Conservation (phyloP, 2,329 filamentous ascomycete species). For the Pseudogymnoascus verrucosus region DNA sequence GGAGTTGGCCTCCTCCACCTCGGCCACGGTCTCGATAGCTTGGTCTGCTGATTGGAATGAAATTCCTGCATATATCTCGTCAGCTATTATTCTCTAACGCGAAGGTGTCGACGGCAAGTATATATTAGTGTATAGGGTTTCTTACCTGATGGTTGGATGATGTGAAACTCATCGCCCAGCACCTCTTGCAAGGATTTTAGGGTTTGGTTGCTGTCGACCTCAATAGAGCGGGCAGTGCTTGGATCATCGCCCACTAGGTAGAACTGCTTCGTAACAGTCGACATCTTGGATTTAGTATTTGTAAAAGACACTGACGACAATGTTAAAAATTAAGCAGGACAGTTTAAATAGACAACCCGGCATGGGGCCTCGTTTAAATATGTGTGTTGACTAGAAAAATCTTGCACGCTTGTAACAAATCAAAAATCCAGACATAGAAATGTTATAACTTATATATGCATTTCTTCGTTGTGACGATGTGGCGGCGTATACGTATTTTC, state of each 20-base stretch:
- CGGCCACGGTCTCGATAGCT: conserved; percentile 14
- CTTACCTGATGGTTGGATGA: conserved; percentile 15
- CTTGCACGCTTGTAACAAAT: conserved; percentile 5
- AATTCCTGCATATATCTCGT: conserved; percentile 12
- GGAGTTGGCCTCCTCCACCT: conserved; percentile 11
- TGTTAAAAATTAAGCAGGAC: not conserved
- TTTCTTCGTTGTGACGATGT: not conserved
- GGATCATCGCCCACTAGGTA: conserved; percentile 12
- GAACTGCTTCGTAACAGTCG: conserved; percentile 10
- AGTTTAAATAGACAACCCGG: not conserved
- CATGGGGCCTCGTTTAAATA: not conserved
- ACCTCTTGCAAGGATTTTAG: conserved; percentile 14
- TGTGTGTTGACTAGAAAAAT: not conserved
- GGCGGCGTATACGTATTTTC: not conserved
- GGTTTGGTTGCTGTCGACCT: conserved; percentile 13
- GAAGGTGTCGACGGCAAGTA: not conserved
- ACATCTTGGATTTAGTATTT: not conserved
- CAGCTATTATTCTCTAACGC: not conserved
- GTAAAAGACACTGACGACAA: not conserved
- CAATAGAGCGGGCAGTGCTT: conserved; percentile 9
- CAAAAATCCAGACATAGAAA: not conserved
- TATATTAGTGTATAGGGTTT: not conserved
- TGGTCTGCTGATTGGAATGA: conserved; percentile 16
- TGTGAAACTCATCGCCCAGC: conserved; percentile 13
- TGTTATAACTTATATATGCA: conserved; percentile 3